Base-by-base conservation (phyloP, 345 rosid genomes). In the Theobroma cacao region DNA sequence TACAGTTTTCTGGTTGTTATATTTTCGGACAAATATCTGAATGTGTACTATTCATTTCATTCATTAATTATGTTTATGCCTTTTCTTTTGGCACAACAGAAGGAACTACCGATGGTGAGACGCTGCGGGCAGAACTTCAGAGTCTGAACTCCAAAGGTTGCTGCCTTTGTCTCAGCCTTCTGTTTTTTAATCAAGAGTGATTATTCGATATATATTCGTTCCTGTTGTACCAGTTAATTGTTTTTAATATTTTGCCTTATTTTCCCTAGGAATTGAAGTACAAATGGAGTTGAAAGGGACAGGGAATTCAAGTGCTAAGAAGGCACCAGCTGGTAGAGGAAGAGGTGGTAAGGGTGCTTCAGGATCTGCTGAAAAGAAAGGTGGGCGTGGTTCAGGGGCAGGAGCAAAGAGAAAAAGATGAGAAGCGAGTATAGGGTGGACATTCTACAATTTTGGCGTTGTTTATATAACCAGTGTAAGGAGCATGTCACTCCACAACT, bases 371-470 rank as follows among this genome's bases (percentile, higher is more conserved):
- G 81, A 79, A 73, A 84, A 80, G 81, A 82, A 71, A 59, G 83
- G 75, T 8, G 86, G 85, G 70, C 85, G 85, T 10, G 86, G 87
- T n/a, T 80, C 88, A 4, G 85, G 84, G 20, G 61, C 86, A 13
- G 89, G 86, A 7, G 60, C 89, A 5, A 92, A 95, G 90, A 81
- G 99, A 86, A 95, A 89, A 90, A 87, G 96, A 83, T 92, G 77
- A 84, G 34, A 7, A 30, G 38, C 5, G 53, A 3, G 36, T 52
- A 72, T 52, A 72, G 62, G 52, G 68, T 68, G 58, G 24, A 13
- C 36, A 56, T 77, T 33, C 18, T 58, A 67, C 38, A 72, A 38
- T 82, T 78, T 59, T 73, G 40, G 45, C 36, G 14, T 14, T 58
- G 77, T 58, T 34, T 74, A 74, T 38, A 58, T 38, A 58, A 58